These are phyloP conservation scores for Pelagomonas calceolata DNA, from an alignment of 108 stramenopile species.

Conservation along the genomic window DNA sequence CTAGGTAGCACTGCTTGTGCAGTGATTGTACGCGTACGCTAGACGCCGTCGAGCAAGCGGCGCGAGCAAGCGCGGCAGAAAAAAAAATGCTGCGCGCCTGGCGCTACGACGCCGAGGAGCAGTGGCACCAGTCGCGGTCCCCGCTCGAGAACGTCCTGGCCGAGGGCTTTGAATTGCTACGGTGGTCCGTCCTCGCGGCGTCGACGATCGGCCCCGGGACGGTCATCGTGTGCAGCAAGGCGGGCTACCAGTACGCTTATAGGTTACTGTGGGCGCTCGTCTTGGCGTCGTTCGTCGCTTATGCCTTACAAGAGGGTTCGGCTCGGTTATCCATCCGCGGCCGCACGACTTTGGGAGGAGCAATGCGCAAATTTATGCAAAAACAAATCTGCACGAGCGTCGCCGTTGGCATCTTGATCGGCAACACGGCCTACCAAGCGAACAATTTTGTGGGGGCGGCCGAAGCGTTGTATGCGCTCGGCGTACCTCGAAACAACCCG, in stretches of 20 bases:
- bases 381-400: background rate
- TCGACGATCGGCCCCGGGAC: background rate
- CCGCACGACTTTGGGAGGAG: background rate
- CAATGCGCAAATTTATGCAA: background rate
- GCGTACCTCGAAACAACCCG: background rate
- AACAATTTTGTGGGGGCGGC: background rate
- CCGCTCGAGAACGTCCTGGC: background rate
- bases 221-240: background rate
- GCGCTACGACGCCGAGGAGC: no score
- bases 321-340: background rate
- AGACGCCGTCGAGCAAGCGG: no score
- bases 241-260: background rate
- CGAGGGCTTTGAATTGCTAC: background rate
- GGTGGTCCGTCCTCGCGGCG: constrained; percentile 1
- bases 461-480: background rate
- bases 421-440: constrained; percentile 2
- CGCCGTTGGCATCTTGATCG: background rate
- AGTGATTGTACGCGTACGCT: no score
- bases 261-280: background rate
- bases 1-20: no score
- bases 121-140: no score
- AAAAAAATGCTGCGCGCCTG: no score
- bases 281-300: background rate
- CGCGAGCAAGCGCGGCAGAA: no score
- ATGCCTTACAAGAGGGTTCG: background rate